Evolutionary conservation across 805 yeast species (phyloP).

Genomic region (Kockiozyma suomiensis): DNA sequence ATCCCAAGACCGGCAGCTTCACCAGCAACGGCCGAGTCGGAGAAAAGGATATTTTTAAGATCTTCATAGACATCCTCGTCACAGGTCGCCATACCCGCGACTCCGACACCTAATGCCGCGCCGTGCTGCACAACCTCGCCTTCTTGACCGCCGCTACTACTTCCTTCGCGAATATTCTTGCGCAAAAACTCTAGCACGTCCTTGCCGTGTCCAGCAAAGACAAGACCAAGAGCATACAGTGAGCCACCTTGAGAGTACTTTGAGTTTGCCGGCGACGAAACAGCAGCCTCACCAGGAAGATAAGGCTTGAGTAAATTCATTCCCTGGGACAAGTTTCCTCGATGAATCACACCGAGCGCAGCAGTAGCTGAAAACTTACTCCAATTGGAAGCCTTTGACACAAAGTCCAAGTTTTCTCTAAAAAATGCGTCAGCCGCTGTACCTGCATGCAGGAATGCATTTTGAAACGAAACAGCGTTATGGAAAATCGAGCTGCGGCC

Average conservation of each 20-base stretch:
- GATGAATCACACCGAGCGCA: slow-evolving; percentile 94
- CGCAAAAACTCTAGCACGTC: slow-evolving; percentile 76
- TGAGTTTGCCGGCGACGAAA: slow-evolving; percentile 30
- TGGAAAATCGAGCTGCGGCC: slow-evolving; percentile 94
- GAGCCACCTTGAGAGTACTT: slow-evolving; percentile 92
- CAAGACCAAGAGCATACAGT: slow-evolving; percentile 85
- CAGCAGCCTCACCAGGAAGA: slow-evolving; percentile 70
- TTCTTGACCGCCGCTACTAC: slow-evolving; percentile 48
- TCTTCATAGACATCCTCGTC: slow-evolving; percentile 76
- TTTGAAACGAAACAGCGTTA: slow-evolving; percentile 91
- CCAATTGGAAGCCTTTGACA: slow-evolving; percentile 98
- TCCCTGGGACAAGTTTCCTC: slow-evolving; percentile 92
- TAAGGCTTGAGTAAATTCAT: slow-evolving; percentile 84
- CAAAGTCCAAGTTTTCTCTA: slow-evolving; percentile 89
- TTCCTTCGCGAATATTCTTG: slow-evolving; percentile 59
- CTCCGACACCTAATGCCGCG: slow-evolving; percentile 92
- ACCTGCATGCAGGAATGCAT: slow-evolving; percentile 94
- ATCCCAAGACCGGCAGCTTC: slow-evolving; percentile 95
- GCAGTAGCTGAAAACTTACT: slow-evolving; percentile 97
- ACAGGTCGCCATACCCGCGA: slow-evolving; percentile 93
- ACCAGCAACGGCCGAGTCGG: slow-evolving; percentile 92
- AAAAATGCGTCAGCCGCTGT: slow-evolving; percentile 94
- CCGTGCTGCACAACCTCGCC: slow-evolving; percentile 91
- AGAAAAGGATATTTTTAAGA: slow-evolving; percentile 76
- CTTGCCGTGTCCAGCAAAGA: slow-evolving; percentile 94